These are phyloP conservation scores for Hypoxylon sp. DNA, from an alignment of 2,329 filamentous ascomycete genomes.

Conservation along the genomic window DNA sequence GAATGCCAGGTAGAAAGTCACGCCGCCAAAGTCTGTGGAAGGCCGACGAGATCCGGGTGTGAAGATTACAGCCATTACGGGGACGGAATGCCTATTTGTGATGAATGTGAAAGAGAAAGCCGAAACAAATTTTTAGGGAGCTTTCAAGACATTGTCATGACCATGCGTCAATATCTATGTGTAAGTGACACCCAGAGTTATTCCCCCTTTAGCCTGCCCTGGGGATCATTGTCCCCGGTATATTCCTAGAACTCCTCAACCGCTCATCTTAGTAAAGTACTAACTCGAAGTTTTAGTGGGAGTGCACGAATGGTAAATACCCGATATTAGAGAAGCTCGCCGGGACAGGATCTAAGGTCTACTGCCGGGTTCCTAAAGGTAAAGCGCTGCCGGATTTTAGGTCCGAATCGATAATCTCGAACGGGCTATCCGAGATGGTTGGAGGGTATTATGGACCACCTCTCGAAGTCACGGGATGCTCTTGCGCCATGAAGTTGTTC, in stretches of 20 bases:
- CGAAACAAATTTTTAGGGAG: background rate
- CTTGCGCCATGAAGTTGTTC: slow-evolving; percentile 27
- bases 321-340: background rate
- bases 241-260: background rate
- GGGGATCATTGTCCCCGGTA: too few relatives aligned
- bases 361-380: background rate
- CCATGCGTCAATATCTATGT: slow-evolving; percentile 30
- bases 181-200: background rate
- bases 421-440: background rate
- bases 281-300: background rate
- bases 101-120: slow-evolving; percentile 11
- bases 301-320: background rate
- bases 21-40: background rate
- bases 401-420: background rate
- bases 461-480: slow-evolving; percentile 23
- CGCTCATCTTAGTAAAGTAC: background rate
- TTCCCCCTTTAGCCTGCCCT: background rate
- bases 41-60: slow-evolving; percentile 1
- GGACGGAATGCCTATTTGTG: slow-evolving; percentile 18
- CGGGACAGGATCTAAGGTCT: slow-evolving; percentile 6
- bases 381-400: background rate
- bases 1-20: background rate
- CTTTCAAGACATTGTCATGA: background rate
- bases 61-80: slow-evolving; percentile 25
- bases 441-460: slow-evolving; percentile 10